Base-by-base conservation (phyloP, 75 land plant species). In the Azolla pinnata region DNA sequence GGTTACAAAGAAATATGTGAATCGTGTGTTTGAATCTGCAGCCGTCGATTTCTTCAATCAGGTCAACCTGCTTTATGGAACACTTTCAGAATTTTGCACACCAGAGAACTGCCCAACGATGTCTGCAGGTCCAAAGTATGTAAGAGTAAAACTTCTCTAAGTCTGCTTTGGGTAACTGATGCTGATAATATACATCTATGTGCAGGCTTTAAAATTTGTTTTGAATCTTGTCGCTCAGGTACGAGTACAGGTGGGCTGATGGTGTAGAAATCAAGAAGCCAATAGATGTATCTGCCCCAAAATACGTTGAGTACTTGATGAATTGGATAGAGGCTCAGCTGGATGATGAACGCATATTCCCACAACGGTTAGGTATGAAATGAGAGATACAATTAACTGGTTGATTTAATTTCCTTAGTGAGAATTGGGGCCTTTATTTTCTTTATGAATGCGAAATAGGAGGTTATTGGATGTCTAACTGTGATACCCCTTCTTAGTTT, bases 21-120 rank as follows among this genome's bases (percentile, higher is more conserved):
- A n/a, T n/a, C n/a, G n/a, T n/a, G n/a, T n/a, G n/a, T n/a, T n/a
- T n/a, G n/a, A n/a, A 4, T 27, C 49, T 67, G 26, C 81, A 88
- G 93, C 93, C 49, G 93, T 88, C n/a, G 93, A 88, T 45, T 88
- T 88, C 76, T 88, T 84, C 70, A 88, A 88, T 67, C 93, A 88
- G 58, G 93, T 88, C 68, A 88, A 84, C 33, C 54, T 88, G 0
- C 78, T 88, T 14, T 84, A 73, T 70, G 88, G 93, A 7, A 88
- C 93, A 18, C 79, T 88, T 35, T 76, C 84, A 21, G 93, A 88
- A 56, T 88, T 88, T 67, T 88, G 93, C 65, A 88, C 93, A 16
- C 68, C 85, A 31, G 30, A 59, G 12, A 81, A 50, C 49, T 88
- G 93, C 62, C 85, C 88, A 14, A 88, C 83, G 7, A 88, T 88